Conservation (phyloP, 148 eudicot genomes). For the Vaccinium myrtillus region DNA sequence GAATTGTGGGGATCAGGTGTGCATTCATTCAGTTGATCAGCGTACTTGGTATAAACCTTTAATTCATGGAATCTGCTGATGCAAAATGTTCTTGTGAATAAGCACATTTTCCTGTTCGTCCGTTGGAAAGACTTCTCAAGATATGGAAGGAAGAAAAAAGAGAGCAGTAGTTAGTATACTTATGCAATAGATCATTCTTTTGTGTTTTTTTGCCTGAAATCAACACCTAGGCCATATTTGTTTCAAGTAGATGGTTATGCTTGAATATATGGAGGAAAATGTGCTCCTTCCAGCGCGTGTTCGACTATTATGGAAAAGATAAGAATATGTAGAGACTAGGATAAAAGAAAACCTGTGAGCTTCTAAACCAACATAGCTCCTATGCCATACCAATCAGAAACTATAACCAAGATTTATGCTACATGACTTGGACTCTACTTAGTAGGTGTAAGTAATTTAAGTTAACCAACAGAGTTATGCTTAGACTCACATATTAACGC, state of each 20-base stretch:
- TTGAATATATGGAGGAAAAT: neutral
- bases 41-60: neutral
- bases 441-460: neutral
- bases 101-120: neutral
- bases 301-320: neutral
- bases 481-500: neutral
- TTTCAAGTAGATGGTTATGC: neutral
- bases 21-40: neutral
- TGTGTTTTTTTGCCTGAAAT: neutral
- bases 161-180: neutral
- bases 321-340: neutral
- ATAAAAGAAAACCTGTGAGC: neutral
- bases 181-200: neutral
- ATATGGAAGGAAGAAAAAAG: conserved; percentile 4
- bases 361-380: neutral
- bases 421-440: neutral
- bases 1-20: conserved; percentile 95
- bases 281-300: neutral
- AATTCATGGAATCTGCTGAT: neutral
- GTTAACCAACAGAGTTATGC: neutral
- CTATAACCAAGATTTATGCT: neutral
- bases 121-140: neutral
- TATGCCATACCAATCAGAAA: neutral
- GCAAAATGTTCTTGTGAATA: neutral
- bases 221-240: neutral